phyloP scores from a whole-genome alignment of 441 rosid genomes.

The Pelargonium fulgidum region DNA sequence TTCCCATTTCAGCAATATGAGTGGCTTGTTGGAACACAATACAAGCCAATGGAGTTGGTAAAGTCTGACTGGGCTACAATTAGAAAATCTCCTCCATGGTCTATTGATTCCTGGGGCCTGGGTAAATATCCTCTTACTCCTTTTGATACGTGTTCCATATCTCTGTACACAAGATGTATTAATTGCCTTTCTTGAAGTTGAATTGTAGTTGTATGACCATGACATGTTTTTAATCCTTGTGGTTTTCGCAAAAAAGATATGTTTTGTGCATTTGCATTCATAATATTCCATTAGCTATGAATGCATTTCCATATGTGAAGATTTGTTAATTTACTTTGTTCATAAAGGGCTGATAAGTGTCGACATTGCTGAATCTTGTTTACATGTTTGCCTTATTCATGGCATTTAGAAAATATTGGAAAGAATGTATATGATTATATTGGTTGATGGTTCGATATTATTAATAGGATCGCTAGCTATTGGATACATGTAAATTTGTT shows the following conservation, averaged over 20 bases:
- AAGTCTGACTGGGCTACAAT: constrained; percentile 91
- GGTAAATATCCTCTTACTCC: constrained; percentile 44
- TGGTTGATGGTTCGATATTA: background rate
- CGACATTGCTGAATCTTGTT: background rate
- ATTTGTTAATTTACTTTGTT: background rate
- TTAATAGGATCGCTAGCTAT: background rate
- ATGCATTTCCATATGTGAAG: background rate
- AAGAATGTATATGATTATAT: background rate
- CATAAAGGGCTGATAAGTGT: background rate
- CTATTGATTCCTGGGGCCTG: constrained; percentile 98
- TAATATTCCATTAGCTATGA: constrained; percentile 6
- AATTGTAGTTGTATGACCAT: constrained; percentile 3
- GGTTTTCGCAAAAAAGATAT: constrained; percentile 6
- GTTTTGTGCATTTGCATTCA: constrained; percentile 1
- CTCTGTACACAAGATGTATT: background rate
- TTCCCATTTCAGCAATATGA: constrained; percentile 63
- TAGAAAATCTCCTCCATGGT: constrained; percentile 97
- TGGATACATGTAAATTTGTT: background rate
- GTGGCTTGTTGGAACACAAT: constrained; percentile 88
- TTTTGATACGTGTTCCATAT: background rate
- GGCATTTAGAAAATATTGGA: background rate
- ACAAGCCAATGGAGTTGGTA: constrained; percentile 83
- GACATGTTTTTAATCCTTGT: background rate
- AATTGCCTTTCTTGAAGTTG: background rate
- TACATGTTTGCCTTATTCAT: background rate